Evolutionary conservation across 164 flowering plant species (phyloP).

Genomic region (Kalanchoe fedtschenkoi): DNA sequence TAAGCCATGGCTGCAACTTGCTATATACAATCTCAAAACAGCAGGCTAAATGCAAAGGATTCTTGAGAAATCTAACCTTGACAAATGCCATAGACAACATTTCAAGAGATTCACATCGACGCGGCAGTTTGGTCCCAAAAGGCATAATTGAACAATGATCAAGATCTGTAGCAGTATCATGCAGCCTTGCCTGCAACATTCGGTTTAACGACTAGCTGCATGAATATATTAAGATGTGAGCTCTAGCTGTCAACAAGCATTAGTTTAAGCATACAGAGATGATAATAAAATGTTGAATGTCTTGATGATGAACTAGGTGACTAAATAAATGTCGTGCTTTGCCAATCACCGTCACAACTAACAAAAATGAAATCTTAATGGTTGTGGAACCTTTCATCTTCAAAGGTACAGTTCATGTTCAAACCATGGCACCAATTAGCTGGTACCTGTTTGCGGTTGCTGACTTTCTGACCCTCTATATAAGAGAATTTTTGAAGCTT

Average conservation of each 20-base stretch:
- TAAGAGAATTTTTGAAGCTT: neutral
- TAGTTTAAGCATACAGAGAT: no score
- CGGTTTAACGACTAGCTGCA: neutral
- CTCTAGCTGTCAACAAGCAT: neutral
- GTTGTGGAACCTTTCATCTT: neutral
- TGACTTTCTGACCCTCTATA: neutral
- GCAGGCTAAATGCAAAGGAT: neutral
- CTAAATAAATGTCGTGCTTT: neutral
- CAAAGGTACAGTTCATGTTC: neutral
- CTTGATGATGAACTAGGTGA: neutral
- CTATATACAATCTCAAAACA: neutral
- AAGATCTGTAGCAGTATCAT: neutral
- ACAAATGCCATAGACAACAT: neutral
- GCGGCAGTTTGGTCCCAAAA: neutral
- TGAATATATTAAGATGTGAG: neutral
- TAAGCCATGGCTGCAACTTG: conserved; percentile 1
- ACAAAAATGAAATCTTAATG: neutral
- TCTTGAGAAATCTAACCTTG: neutral
- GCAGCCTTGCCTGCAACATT: neutral
- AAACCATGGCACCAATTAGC: neutral
- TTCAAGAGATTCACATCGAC: neutral
- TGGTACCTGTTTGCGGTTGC: neutral
- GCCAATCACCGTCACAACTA: neutral
- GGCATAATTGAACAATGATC: no score
- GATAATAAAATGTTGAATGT: neutral